These are phyloP conservation scores for Scedosporium minutisporum DNA, from an alignment of 2,329 filamentous ascomycete genomes.

Conservation along the genomic window DNA sequence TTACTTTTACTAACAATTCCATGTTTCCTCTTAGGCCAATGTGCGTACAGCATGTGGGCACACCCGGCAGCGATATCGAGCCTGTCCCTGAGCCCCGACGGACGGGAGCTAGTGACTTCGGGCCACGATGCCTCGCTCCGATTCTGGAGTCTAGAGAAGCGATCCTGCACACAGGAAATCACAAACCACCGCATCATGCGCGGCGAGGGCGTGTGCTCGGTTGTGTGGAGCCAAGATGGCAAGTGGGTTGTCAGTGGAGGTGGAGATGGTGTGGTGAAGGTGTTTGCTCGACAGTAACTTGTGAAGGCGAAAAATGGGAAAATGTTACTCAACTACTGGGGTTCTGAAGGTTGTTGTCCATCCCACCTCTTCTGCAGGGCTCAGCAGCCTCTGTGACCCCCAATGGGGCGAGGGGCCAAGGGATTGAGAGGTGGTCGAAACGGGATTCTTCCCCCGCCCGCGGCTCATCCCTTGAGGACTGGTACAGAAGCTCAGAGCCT, in stretches of 20 bases:
- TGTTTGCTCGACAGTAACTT: slow-evolving; percentile 52
- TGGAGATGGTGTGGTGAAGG: slow-evolving; percentile 92
- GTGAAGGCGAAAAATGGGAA: neutral
- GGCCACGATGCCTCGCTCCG: slow-evolving; percentile 92
- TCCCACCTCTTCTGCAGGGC: neutral
- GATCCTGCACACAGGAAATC: slow-evolving; percentile 90
- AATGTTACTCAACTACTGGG: neutral
- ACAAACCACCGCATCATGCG: slow-evolving; percentile 89
- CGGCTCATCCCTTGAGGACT: neutral
- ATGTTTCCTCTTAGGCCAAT: slow-evolving; percentile 61
- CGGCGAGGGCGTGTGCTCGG: slow-evolving; percentile 87
- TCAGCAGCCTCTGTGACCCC: too few species aligned
- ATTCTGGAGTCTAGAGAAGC: slow-evolving; percentile 96
- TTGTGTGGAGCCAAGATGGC: slow-evolving; percentile 93
- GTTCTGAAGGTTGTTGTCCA: neutral
- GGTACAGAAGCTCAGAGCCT: neutral
- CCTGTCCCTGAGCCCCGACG: slow-evolving; percentile 84
- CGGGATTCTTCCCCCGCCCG: neutral
- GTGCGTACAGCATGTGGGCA: slow-evolving; percentile 97
- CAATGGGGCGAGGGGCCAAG: too few species aligned
- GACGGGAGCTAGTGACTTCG: slow-evolving; percentile 86
- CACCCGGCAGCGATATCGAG: slow-evolving; percentile 90
- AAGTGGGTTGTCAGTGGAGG: slow-evolving; percentile 90
- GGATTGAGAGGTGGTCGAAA: neutral
- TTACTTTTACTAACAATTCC: neutral